phyloP scores from a whole-genome alignment of 257 asterid genomes.

The Rubia yunnanensis region DNA sequence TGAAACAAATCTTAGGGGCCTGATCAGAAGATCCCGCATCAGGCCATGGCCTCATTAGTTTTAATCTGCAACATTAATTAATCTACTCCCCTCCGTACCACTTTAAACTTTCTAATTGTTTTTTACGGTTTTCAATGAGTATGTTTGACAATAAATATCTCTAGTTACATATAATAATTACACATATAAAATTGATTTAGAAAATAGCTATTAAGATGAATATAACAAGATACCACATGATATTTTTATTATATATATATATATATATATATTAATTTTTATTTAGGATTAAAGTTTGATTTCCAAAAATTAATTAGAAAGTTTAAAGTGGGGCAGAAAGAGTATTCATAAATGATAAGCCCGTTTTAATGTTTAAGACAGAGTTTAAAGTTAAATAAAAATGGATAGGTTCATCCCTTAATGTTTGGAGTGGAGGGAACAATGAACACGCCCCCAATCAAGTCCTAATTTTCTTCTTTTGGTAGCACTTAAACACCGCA shows the following conservation, averaged over 20 bases:
- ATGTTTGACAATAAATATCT: no score
- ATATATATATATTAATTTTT: background rate
- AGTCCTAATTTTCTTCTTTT: slow-evolving; percentile 19
- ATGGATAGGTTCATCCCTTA: slow-evolving; percentile 36
- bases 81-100: no score
- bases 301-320: no score
- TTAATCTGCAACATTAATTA: background rate
- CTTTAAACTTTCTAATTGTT: no score
- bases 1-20: slow-evolving; percentile 50
- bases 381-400: slow-evolving; percentile 16
- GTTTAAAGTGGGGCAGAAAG: no score
- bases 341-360: background rate
- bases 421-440: slow-evolving; percentile 84
- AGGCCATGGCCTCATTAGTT: background rate
- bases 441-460: slow-evolving; percentile 37
- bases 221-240: no score
- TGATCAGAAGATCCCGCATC: slow-evolving; percentile 48
- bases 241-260: no score
- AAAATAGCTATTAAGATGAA: no score
- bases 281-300: no score
- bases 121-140: no score
- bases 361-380: background rate
- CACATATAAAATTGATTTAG: no score
- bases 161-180: no score
- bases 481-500: slow-evolving; percentile 11